Base-by-base conservation (phyloP, 371 early-diverging fungal species). In the Chytridiales sp. region DNA sequence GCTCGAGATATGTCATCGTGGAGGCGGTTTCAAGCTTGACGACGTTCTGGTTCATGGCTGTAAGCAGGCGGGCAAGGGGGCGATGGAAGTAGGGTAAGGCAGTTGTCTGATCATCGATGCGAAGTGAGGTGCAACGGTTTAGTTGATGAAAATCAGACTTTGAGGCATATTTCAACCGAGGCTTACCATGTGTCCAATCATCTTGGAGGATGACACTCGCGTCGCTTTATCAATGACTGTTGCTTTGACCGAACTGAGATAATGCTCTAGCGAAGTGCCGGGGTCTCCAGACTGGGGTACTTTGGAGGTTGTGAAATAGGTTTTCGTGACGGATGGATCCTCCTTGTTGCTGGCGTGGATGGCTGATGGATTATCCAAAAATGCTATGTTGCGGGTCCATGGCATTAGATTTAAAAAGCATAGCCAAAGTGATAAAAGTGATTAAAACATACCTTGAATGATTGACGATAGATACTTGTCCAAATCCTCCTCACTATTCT, bases 11-110 rank as follows among this genome's bases (percentile, higher is more conserved):
- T 0, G 76, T 79, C 50, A 73, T 69, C 13, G 79, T 75, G 29
- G 74, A 59, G 1, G 79, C 73, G 15, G 79, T 79, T 47, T 79
- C 79, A 39, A 76, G 61, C 56, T 76, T 79, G 35, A 79, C 79
- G 0, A 75, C 76, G 69, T 76, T 79, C 54, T 79, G 79, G 61
- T 79, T 75, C 62, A 79, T 50, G 24, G 79, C 76, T 27, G 79
- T 61, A 48, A 79, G 60, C 15, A 79, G 66, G 24, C 72, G 54
- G 4, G 75, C 69, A 32, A 79, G 66, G 0, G 79, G 76, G 17
- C 79, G 65, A 43, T 79, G 79, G 49, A 79, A 79, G 58, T 70
- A 79, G 0, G 79, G 79, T 13, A 79, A 63, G 5, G 79, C 73
- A 1, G 79, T 61, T 2, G 76, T 76, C 76, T 75, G 29, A 9